These are phyloP conservation scores for Houttuynia cordata DNA, from an alignment of 164 flowering plant genomes.

Conservation along the genomic window DNA sequence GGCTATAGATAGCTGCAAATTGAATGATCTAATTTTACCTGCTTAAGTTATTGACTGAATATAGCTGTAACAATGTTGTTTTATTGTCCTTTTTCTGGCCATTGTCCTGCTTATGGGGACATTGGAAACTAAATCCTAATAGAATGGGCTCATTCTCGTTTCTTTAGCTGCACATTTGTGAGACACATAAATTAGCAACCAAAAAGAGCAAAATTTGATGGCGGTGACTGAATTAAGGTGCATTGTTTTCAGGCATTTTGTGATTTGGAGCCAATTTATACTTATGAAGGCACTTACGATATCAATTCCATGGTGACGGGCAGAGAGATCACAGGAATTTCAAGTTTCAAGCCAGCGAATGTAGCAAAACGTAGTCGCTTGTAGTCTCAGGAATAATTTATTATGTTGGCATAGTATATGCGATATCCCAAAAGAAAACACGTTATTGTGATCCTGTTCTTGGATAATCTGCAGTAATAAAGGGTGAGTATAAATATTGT, in stretches of 20 bases:
- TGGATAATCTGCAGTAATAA: no score
- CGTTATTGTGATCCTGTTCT: no score
- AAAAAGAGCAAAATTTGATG: no score
- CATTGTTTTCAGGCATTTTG: conserved; percentile 68
- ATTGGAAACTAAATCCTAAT: not conserved
- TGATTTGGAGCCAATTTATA: conserved; percentile 84
- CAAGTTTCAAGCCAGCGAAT: conserved; percentile 70
- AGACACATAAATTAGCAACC: no score
- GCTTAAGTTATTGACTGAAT: no score
- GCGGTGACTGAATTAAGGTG: not conserved
- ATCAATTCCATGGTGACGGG: conserved; percentile 87
- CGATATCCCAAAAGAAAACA: not conserved
- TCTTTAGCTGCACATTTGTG: no score
- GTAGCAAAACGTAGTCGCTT: conserved; percentile 41
- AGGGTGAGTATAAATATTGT: no score
- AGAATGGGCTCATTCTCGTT: not conserved
- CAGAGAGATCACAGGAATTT: conserved; percentile 78
- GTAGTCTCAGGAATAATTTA: conserved; percentile 6
- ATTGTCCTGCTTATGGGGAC: no score
- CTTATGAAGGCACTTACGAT: conserved; percentile 93
- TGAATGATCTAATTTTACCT: no score
- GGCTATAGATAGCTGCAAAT: no score
- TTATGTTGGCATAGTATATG: not conserved
- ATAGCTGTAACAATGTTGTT: no score
- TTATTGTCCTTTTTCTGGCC: no score